Evolutionary conservation across 1,139 yeast genomes (phyloP).

Genomic region (Blastobotrys petasosporus): DNA sequence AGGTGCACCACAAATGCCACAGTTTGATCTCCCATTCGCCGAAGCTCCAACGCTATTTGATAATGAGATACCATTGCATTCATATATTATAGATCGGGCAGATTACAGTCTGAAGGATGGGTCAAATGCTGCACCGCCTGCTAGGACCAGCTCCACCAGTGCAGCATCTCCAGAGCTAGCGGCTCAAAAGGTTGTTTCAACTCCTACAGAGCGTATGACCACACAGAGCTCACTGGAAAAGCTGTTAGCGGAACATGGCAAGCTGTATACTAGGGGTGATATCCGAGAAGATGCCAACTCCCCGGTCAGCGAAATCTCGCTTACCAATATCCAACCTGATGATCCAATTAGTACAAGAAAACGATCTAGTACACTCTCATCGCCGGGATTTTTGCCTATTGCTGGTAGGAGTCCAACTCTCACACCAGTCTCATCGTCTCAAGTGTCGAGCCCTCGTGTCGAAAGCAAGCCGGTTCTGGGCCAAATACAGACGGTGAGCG

Average conservation of each 20-base stretch:
- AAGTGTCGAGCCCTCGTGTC: slow-evolving; percentile 9
- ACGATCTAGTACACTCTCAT: slow-evolving; percentile 12
- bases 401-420: slow-evolving; percentile 6
- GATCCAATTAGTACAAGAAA: slow-evolving; percentile 1
- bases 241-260: slow-evolving; percentile 9
- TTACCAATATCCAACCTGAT: neutral
- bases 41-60: slow-evolving; percentile 11
- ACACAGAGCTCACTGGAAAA: slow-evolving; percentile 1
- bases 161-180: too few relatives aligned
- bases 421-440: slow-evolving; percentile 10
- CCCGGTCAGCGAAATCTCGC: slow-evolving; percentile 4
- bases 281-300: neutral
- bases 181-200: too few relatives aligned
- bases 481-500: neutral
- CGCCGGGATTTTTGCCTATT: slow-evolving; percentile 12
- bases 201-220: neutral
- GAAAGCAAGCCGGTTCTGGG: slow-evolving; percentile 1
- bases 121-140: too few relatives aligned
- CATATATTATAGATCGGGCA: too few relatives aligned
- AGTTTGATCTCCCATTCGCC: slow-evolving; percentile 11
- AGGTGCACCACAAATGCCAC: slow-evolving; percentile 9
- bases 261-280: slow-evolving; percentile 7
- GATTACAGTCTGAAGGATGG: neutral
- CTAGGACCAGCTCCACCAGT: too few relatives aligned
- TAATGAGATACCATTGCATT: slow-evolving; percentile 3